Evolutionary conservation across 2,329 filamentous ascomycete genomes (phyloP), one percentile per base, ranked within the genome.

Genomic region (Neophaeococcomyces aloes): DNA sequence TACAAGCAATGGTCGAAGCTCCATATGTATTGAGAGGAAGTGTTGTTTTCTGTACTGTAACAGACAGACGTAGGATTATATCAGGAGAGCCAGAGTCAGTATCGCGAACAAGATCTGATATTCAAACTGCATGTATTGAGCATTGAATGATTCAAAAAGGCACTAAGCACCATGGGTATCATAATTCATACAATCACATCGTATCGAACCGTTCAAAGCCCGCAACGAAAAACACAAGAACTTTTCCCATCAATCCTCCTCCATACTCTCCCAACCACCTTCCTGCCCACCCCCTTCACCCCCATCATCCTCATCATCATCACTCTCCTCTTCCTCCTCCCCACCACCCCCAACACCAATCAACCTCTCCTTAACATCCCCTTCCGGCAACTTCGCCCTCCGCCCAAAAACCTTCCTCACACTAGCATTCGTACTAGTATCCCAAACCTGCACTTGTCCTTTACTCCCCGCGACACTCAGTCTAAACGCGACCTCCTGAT

Each of bases 391-490:
- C 29, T 76, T 73, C 45, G 89, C 29, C 46, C 78, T 80, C 57
- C 69, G 77, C 29, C 83, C 86, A 67, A 98, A 98, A 1, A 83
- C 81, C 50, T 82, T 76, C 46, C 91, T 78, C 25, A 98, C 86
- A 19, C 83, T 82, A 11, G 77, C 78, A 61, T 98, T 98, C 45
- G 91, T 98, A 62, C 86, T 81, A 17, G 91, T 95, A 64, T 96
- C 89, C 91, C 91, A 98, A 42, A 98, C 80, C 61, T 94, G 85
- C 59, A 96, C 79, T 29, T 78, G 77, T 35, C 91, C 91, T 68
- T 93, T 93, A 70, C 88, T 96, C 44, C 91, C 91, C 5, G 89
- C 91, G 14, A 98, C 86, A 2, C 88, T 85, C 34, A 98, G 72
- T 42, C 91, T 76, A 74, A 96, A 98, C 18, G 85, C 84, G 7